Base-by-base conservation (phyloP, 805 yeast species). In the Ogataea henricii region DNA sequence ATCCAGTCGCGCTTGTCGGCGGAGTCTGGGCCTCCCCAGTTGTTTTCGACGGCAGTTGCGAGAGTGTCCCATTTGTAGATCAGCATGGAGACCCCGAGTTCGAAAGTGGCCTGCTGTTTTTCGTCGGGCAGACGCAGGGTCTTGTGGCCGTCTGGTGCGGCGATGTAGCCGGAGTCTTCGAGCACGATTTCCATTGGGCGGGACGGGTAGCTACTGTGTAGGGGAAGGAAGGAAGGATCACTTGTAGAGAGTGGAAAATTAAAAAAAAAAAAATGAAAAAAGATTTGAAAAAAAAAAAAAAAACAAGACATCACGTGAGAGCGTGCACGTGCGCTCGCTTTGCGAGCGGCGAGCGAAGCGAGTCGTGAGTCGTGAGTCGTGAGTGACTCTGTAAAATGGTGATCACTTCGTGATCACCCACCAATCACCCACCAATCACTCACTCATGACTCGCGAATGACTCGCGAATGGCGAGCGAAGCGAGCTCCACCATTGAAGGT, bases 21-120 rank as follows among this genome's bases (percentile, higher is more conserved):
- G 12, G 96, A 85, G 29, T 88, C 87, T 12, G 96, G 83, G 1
- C 99, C 99, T 50, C 99, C 99, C 98, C 99, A 94, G 25, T 76
- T 73, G 64, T 88, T 89, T 5, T 82, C 95, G 8, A 94, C 98
- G 0, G 99, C 99, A 1, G 87, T 85, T 40, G 79, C 76, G 43
- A 94, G 71, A 20, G 87, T 90, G 50, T 90, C 94, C 99, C 99
- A 94, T 49, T 78, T 76, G 65, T 91, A 82, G n/a, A 94, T 69
- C 29, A 87, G 83, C 96, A 91, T 87, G 25, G 96, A 85, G 1
- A 89, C 91, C 9, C 97, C 99, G 12, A 94, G 76, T 68, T 92
- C 98, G 62, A 94, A 90, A 54, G 87, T 82, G 14, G 87, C 89
- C 66, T 87, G 96, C 56, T 82, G 87, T 56, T 78, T 79, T 46